A percentile compares a stretch with the other conserved stretches of the same genome.
phyloP scores from a whole-genome alignment of 352 stramenopile genomes.

The Chrysophaeum taylorii region DNA sequence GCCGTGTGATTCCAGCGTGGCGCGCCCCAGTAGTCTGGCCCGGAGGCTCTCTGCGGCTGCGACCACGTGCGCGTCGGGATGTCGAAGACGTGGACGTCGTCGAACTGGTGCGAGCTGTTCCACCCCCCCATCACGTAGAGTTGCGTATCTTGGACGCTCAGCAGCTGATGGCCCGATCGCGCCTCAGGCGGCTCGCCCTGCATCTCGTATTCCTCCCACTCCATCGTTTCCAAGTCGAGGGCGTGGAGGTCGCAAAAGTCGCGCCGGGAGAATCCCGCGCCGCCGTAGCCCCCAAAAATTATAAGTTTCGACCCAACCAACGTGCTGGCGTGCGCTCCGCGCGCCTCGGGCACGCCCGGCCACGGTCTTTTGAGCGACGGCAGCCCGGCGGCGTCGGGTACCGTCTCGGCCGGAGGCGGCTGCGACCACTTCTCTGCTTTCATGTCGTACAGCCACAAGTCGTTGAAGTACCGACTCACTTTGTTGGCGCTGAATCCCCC shows the following conservation, averaged over 20 bases:
- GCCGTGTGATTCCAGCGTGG: conserved; percentile 84
- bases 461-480: conserved; percentile 78
- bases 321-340: conserved; percentile 74
- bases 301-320: conserved; percentile 72
- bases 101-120: conserved; percentile 88
- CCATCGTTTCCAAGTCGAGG: conserved; percentile 73
- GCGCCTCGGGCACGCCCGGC: conserved; percentile 71
- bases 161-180: conserved; percentile 79
- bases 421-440: conserved; percentile 80
- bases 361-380: conserved; percentile 40
- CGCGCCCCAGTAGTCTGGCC: conserved; percentile 43
- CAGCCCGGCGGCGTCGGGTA: conserved; percentile 12
- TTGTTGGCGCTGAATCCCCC: conserved; percentile 74
- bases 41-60: conserved; percentile 47
- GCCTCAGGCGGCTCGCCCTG: conserved; percentile 75
- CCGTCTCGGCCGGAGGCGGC: conserved; percentile 47
- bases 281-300: conserved; percentile 91
- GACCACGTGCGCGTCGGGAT: conserved; percentile 69
- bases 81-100: conserved; percentile 87
- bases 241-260: conserved; percentile 88
- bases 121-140: conserved; percentile 88
- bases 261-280: conserved; percentile 69
- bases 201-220: conserved; percentile 56
- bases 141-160: conserved; percentile 63
- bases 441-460: conserved; percentile 89